Conservation (phyloP, 2,329 filamentous ascomycete genomes). For the Clonostachys chloroleuca region DNA sequence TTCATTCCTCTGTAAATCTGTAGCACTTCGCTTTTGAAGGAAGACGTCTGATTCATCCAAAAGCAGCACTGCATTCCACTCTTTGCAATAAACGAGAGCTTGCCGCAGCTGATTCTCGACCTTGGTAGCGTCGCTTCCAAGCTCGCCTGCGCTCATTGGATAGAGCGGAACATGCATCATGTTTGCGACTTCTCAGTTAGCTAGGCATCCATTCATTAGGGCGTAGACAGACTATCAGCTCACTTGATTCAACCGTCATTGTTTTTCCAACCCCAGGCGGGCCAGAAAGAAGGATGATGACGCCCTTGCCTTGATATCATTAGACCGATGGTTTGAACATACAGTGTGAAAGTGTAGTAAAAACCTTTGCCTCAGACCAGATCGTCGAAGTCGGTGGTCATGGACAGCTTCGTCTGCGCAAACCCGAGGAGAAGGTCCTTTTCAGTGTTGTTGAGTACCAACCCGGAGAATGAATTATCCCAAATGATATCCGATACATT, state of each 20-base stretch:
- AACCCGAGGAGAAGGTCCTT: constrained; percentile 40
- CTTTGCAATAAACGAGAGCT: constrained; percentile 61
- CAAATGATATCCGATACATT: constrained; percentile 33
- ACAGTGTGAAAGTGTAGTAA: constrained; percentile 14
- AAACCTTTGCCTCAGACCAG: constrained; percentile 45
- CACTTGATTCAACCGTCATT: constrained; percentile 35
- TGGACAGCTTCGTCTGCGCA: constrained; percentile 36
- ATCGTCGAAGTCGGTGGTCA: constrained; percentile 34
- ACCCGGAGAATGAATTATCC: constrained; percentile 38
- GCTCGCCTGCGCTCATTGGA: constrained; percentile 58
- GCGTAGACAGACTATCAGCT: constrained; percentile 1
- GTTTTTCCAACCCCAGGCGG: constrained; percentile 46
- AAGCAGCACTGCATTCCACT: constrained; percentile 36
- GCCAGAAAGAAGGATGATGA: constrained; percentile 43
- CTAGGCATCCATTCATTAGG: too few species aligned
- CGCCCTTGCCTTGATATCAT: constrained; percentile 26
- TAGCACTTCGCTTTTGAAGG: constrained; percentile 21
- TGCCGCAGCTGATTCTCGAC: constrained; percentile 56
- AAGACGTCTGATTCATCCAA: constrained; percentile 39
- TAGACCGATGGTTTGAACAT: constrained; percentile 14
- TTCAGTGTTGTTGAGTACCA: constrained; percentile 41
- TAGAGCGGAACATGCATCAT: constrained; percentile 43
- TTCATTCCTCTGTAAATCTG: constrained; percentile 29
- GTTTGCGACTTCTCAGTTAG: constrained; percentile 29
- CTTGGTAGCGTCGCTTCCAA: constrained; percentile 60